Evolutionary conservation across 164 flowering plant genomes (phyloP).

Genomic region (Annona squamosa): DNA sequence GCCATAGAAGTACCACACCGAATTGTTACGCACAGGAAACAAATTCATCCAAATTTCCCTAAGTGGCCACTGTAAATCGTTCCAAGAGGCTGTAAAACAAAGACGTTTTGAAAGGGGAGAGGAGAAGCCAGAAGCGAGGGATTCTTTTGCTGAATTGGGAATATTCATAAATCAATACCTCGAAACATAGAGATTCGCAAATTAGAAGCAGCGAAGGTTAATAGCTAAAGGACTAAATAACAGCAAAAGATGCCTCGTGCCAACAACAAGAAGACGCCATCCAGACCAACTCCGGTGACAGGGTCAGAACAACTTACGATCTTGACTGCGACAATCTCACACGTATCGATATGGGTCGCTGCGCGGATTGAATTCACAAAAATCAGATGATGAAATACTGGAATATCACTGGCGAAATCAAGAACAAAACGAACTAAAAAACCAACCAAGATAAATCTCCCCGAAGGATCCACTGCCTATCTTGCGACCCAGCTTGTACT

Average conservation of each 20-base stretch:
- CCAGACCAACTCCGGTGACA: too few relatives aligned
- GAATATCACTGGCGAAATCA: neutral
- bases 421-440: neutral
- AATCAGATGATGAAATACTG: neutral
- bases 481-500: slow-evolving; percentile 95
- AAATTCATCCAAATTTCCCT: neutral
- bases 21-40: slow-evolving; percentile 4
- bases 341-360: slow-evolving; percentile 89
- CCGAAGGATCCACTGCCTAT: slow-evolving; percentile 28
- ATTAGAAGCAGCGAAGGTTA: too few relatives aligned
- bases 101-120: neutral
- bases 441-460: slow-evolving; percentile 75
- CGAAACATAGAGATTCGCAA: too few relatives aligned
- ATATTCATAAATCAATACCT: too few relatives aligned
- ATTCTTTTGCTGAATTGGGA: too few relatives aligned
- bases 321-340: slow-evolving; percentile 93
- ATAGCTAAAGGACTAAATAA: too few relatives aligned
- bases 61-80: neutral
- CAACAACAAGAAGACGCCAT: too few relatives aligned
- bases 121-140: neutral
- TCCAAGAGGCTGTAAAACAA: neutral
- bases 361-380: slow-evolving; percentile 17
- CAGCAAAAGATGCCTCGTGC: too few relatives aligned
- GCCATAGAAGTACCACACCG: too few relatives aligned
- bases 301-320: slow-evolving; percentile 51